These are phyloP conservation scores for Epichloe glyceriae DNA, from an alignment of 2,329 filamentous ascomycete genomes.

Conservation along the genomic window DNA sequence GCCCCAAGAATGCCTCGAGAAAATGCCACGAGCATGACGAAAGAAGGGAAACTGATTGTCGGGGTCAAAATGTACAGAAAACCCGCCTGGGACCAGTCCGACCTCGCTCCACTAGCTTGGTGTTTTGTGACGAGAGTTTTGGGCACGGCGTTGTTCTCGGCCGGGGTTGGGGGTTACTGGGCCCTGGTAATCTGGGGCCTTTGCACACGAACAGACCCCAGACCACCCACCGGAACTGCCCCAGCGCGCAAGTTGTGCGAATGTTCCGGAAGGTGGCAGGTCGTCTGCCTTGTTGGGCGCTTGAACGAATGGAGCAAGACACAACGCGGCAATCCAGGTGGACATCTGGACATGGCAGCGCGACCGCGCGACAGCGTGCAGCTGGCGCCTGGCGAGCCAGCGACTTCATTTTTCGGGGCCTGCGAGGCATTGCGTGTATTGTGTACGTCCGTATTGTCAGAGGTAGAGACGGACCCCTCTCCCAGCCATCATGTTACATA, in stretches of 20 bases:
- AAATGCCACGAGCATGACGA: too few species aligned
- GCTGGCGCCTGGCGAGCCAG: background rate
- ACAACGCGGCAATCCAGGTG: background rate
- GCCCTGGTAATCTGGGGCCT: background rate
- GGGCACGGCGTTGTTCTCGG: too few species aligned
- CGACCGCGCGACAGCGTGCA: background rate
- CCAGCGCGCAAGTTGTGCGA: too few species aligned
- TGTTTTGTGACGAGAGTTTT: background rate
- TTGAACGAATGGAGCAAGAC: background rate
- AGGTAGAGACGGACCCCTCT: constrained; percentile 14
- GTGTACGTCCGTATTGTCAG: background rate
- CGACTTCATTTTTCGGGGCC: background rate
- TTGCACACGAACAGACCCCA: background rate
- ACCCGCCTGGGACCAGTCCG: background rate
- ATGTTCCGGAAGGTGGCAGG: background rate
- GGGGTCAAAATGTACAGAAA: too few species aligned
- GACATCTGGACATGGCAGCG: background rate
- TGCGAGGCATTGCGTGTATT: background rate
- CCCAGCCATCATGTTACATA: constrained; percentile 25
- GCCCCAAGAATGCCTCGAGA: too few species aligned
- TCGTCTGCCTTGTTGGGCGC: background rate
- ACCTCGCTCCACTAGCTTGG: constrained; percentile 4
- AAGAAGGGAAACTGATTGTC: too few species aligned
- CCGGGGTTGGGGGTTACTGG: background rate
- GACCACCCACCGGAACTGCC: too few species aligned